Percentiles rank a stretch among this genome's conserved stretches.
Conservation (phyloP, 2,329 filamentous ascomycete genomes). For the Fusarium sp. region DNA sequence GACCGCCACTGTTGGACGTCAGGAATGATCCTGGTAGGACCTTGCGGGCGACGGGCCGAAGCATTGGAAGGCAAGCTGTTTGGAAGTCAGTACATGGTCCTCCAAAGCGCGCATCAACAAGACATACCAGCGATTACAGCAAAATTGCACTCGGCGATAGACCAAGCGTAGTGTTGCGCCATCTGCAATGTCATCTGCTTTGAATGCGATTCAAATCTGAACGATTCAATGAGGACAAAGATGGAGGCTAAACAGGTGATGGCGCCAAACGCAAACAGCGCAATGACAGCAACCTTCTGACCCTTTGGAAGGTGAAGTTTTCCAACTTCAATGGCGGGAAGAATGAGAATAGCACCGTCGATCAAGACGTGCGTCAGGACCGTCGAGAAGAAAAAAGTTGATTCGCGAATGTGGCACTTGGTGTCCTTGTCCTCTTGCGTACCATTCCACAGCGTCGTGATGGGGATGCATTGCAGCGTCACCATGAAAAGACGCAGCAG, state of each 20-base stretch:
- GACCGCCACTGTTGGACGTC: constrained; percentile 20
- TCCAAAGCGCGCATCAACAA: rapidly evolving
- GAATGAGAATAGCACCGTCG: constrained; percentile 46
- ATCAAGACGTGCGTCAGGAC: constrained; percentile 46
- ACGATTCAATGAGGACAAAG: constrained; percentile 41
- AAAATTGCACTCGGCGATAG: constrained; percentile 44
- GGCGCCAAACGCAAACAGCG: constrained; percentile 45
- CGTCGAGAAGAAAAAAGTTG: constrained; percentile 47
- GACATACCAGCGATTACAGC: constrained; percentile 43
- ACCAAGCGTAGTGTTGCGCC: constrained; percentile 43
- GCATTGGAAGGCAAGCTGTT: constrained; percentile 38
- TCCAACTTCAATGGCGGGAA: constrained; percentile 46
- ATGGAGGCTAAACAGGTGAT: constrained; percentile 44
- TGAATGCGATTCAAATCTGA: constrained; percentile 33
- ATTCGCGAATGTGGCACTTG: constrained; percentile 45
- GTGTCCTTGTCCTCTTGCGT: constrained; percentile 33
- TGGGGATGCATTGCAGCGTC: constrained; percentile 48
- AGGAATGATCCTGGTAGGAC: constrained; percentile 36
- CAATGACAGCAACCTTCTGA: constrained; percentile 45
- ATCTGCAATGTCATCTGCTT: constrained; percentile 43
- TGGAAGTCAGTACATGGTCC: background rate
- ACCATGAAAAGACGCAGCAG: constrained; percentile 45
- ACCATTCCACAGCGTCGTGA: constrained; percentile 47
- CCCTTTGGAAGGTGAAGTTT: constrained; percentile 43
- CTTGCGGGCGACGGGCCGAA: constrained; percentile 33